phyloP scores from a whole-genome alignment of 1,284 basidiomycete genomes.

The Irpex rosettiformis region DNA sequence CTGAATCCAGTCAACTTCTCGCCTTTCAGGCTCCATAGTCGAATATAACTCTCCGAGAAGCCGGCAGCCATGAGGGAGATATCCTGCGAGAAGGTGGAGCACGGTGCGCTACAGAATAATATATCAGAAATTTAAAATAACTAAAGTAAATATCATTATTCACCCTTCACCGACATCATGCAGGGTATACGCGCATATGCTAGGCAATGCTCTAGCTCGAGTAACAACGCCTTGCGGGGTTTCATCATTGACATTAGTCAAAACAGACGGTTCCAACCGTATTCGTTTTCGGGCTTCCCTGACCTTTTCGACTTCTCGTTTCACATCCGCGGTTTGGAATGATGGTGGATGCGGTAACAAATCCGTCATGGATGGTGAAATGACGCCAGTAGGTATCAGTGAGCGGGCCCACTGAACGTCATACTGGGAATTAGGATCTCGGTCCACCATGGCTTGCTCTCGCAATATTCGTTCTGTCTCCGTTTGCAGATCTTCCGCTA shows the following conservation, averaged over 20 bases:
- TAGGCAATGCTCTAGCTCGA: slow-evolving; percentile 71
- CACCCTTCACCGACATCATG: slow-evolving; percentile 91
- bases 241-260: slow-evolving; percentile 49
- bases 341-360: slow-evolving; percentile 75
- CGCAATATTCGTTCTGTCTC: slow-evolving; percentile 76
- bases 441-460: slow-evolving; percentile 69
- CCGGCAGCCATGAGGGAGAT: slow-evolving; percentile 95
- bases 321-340: slow-evolving; percentile 87
- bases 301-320: slow-evolving; percentile 88
- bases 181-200: slow-evolving; percentile 89
- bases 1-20: slow-evolving; percentile 81
- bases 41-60: slow-evolving; percentile 93
- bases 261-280: slow-evolving; percentile 72
- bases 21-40: slow-evolving; percentile 93
- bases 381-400: slow-evolving; percentile 45
- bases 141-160: slow-evolving; percentile 26
- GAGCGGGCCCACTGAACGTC: slow-evolving; percentile 56
- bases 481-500: slow-evolving; percentile 73
- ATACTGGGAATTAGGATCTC: slow-evolving; percentile 61
- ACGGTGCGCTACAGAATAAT: slow-evolving; percentile 63
- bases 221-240: slow-evolving; percentile 56
- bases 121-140: slow-evolving; percentile 17
- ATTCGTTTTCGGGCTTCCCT: slow-evolving; percentile 91
- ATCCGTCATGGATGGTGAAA: slow-evolving; percentile 68
- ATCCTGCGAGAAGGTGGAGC: slow-evolving; percentile 88